Base-by-base conservation (phyloP, 1,284 basidiomycete species). In the Prillingera fragicola region DNA sequence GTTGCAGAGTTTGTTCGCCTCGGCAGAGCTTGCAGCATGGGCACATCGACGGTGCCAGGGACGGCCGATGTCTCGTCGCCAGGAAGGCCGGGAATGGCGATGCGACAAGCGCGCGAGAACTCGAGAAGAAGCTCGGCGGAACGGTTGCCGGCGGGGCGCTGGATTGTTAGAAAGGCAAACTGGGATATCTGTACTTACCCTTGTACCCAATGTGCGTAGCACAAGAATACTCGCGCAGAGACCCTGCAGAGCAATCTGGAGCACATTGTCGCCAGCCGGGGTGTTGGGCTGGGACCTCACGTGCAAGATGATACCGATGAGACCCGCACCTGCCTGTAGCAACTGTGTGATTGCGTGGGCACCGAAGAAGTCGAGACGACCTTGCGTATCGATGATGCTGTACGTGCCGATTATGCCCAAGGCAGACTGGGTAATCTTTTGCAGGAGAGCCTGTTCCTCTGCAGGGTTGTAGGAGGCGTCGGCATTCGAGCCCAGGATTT, bases 341-440 rank as follows among this genome's bases (percentile, higher is more conserved):
- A 63, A 45, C 33, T 63, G 60, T 1, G 57, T 55, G 36, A 63
- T 63, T n/a, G 60, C 59, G 41, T 63, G 60, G 8, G 59, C 60
- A 7, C 60, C 60, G 38, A 63, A 63, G 35, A 55, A 56, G 38
- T 57, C 55, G 33, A 63, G 54, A 15, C 60, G 51, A 14, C 55
- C 60, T 26, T 54, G 50, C 5, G 54, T 44, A 28, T 60, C 57
- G 33, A 60, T 60, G 26, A 55, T 55, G n/a, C 49, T 45, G 41
- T 63, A 63, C 8, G 60, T 60, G n/a, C 60, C 58, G 29, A 63
- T 53, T 28, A 63, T 60, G 23, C 53, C 60, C 2, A 60, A 36
- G 3, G 58, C 60, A 14, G 56, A 52, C 39, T 57, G 60, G 2
- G 56, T 60, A 27, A 60, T 59, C 41, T 58, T 54, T 37, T 55